A percentile compares a stretch with the other conserved stretches of the same genome.
Conservation (phyloP, 2,329 filamentous ascomycete genomes). For the Nemania serpens region DNA sequence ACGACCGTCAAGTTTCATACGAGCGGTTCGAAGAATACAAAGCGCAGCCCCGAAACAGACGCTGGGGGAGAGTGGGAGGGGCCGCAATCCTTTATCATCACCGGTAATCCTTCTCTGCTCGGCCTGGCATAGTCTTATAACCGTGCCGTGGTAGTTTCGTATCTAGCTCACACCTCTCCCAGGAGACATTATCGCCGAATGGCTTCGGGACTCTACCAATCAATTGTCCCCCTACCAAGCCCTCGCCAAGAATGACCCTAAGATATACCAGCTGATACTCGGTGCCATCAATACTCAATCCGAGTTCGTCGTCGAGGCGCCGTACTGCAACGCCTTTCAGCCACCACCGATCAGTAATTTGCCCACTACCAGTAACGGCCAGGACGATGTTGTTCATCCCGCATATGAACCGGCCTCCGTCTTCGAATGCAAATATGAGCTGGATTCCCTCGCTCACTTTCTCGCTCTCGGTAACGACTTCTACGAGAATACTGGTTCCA, state of each 20-base stretch:
- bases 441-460: conserved; percentile 94
- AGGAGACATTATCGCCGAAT: conserved; percentile 85
- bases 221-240: conserved; percentile 89
- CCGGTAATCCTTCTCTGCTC: conserved; percentile 52
- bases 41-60: conserved; percentile 41
- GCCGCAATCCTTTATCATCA: conserved; percentile 90
- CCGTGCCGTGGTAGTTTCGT: not conserved
- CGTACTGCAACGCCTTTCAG: conserved; percentile 98
- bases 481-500: conserved; percentile 76
- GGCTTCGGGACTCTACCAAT: conserved; percentile 91
- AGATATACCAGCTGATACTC: conserved; percentile 78
- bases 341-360: conserved; percentile 85
- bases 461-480: conserved; percentile 86
- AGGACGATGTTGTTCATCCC: conserved; percentile 84
- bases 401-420: conserved; percentile 82
- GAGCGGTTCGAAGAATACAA: conserved; percentile 64
- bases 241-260: conserved; percentile 79
- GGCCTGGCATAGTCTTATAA: not conserved
- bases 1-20: conserved; percentile 90
- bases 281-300: conserved; percentile 96
- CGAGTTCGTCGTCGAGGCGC: conserved; percentile 91
- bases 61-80: conserved; percentile 76
- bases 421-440: conserved; percentile 98
- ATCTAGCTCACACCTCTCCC: not conserved
- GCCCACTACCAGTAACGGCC: conserved; percentile 72